phyloP scores from a whole-genome alignment of 306 rosid genomes.

The Trichosanthes truncata region DNA sequence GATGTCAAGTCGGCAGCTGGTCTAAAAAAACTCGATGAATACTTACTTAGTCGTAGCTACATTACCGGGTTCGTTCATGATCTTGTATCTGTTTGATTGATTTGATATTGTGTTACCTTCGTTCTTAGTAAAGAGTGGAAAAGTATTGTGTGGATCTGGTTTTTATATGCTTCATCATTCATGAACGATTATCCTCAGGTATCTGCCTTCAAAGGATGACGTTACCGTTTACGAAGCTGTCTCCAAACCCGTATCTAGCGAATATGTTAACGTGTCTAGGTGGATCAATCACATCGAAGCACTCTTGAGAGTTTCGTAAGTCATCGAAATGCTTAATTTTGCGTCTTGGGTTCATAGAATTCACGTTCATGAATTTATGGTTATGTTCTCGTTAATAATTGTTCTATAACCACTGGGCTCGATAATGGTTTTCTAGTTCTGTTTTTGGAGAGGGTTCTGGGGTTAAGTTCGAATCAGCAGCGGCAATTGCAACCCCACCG shows the following conservation, averaged over 20 bases:
- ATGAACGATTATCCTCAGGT: constrained; percentile 22
- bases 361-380: not conserved
- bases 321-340: not conserved
- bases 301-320: constrained; percentile 84
- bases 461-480: constrained; percentile 50
- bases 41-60: constrained; percentile 81
- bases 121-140: not conserved
- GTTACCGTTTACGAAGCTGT: constrained; percentile 56
- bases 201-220: constrained; percentile 86
- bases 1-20: constrained; percentile 51
- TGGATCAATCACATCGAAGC: constrained; percentile 86
- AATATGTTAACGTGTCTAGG: constrained; percentile 54
- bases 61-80: constrained; percentile 45
- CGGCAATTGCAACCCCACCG: constrained; percentile 78
- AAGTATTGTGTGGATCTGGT: not conserved
- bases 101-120: not conserved
- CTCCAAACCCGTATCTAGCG: constrained; percentile 39
- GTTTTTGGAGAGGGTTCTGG: constrained; percentile 81
- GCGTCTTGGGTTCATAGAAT: not conserved
- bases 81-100: not conserved
- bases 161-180: not conserved
- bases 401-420: not conserved
- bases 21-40: constrained; percentile 66
- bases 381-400: not conserved
- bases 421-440: constrained; percentile 29